These are phyloP conservation scores for Alternaria burnsii DNA, from an alignment of 2,329 filamentous ascomycete genomes.

Conservation along the genomic window DNA sequence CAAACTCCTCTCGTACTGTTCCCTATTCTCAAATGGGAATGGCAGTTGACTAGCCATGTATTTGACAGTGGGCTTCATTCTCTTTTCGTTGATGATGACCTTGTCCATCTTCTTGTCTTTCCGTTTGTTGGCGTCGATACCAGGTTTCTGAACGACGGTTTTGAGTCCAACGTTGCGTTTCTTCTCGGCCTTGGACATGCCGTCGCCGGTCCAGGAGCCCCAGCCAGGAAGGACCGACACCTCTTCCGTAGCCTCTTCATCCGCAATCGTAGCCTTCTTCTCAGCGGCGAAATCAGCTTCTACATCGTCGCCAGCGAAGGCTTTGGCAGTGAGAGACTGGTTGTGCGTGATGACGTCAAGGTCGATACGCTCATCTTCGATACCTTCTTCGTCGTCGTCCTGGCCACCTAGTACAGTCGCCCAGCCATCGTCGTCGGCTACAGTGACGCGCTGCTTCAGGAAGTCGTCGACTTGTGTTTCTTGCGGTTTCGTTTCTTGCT, in stretches of 20 bases:
- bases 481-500: conserved; percentile 13
- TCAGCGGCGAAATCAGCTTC: conserved; percentile 81
- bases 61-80: conserved; percentile 87
- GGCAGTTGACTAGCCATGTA: conserved; percentile 86
- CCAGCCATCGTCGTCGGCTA: conserved; percentile 55
- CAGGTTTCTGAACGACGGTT: conserved; percentile 70
- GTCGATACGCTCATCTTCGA: conserved; percentile 53
- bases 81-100: conserved; percentile 93
- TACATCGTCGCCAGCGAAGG: conserved; percentile 88
- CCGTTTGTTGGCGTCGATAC: conserved; percentile 77
- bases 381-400: conserved; percentile 38
- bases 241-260: conserved; percentile 83
- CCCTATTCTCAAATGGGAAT: conserved; percentile 84
- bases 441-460: conserved; percentile 43
- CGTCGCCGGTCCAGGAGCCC: conserved; percentile 90
- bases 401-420: conserved; percentile 53
- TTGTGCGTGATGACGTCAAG: conserved; percentile 58
- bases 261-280: conserved; percentile 74
- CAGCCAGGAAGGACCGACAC: conserved; percentile 92
- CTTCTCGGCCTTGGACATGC: conserved; percentile 74
- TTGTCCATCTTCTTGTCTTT: conserved; percentile 82
- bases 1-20: conserved; percentile 90
- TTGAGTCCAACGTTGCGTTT: conserved; percentile 63
- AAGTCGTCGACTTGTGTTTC: conserved; percentile 36
- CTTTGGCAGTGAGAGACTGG: conserved; percentile 76